These are phyloP conservation scores for Phytopythium kandeliae DNA, from an alignment of 352 stramenopile species.

Conservation along the genomic window DNA sequence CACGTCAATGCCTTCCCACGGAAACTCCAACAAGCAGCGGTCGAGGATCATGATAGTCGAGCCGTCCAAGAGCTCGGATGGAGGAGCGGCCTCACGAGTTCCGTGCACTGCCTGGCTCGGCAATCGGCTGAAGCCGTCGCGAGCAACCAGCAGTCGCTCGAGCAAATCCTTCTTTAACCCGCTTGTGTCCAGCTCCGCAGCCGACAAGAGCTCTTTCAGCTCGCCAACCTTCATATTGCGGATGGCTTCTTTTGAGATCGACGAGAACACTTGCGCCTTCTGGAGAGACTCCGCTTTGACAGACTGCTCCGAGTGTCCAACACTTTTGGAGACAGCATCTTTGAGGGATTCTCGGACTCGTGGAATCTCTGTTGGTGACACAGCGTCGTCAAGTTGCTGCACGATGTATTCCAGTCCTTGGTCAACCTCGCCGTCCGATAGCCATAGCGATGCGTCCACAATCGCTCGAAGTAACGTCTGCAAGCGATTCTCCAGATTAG, in stretches of 20 bases:
- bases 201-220: slow-evolving; percentile 27
- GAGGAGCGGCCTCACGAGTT: neutral
- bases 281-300: neutral
- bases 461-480: slow-evolving; percentile 31
- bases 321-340: neutral
- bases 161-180: slow-evolving; percentile 53
- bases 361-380: slow-evolving; percentile 10
- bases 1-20: slow-evolving; percentile 75
- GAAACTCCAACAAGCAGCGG: slow-evolving; percentile 60
- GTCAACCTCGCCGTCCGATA: slow-evolving; percentile 37
- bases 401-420: slow-evolving; percentile 34
- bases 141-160: slow-evolving; percentile 27
- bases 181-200: slow-evolving; percentile 21
- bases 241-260: slow-evolving; percentile 25
- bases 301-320: neutral
- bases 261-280: slow-evolving; percentile 7
- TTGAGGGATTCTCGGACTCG: neutral
- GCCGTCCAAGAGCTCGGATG: neutral
- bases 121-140: slow-evolving; percentile 12
- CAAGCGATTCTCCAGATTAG: slow-evolving; percentile 15
- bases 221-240: slow-evolving; percentile 38
- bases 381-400: slow-evolving; percentile 16
- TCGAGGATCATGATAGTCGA: slow-evolving; percentile 67
- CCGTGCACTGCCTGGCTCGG: neutral
- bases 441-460: slow-evolving; percentile 15